phyloP scores from a whole-genome alignment of 768 basidiomycete species.

The Lactifluus subvellereus region DNA sequence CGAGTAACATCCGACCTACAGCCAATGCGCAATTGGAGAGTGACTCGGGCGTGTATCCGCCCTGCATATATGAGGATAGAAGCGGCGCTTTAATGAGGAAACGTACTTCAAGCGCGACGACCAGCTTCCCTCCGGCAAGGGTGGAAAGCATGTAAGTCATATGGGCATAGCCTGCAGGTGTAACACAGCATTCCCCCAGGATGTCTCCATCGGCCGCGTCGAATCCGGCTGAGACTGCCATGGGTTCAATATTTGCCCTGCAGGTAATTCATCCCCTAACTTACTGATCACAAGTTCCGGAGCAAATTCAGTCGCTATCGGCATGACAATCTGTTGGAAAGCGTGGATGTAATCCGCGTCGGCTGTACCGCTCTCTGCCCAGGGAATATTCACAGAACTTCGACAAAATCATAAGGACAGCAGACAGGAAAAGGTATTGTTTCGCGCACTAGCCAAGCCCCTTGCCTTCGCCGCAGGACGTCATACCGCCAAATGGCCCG shows the following conservation, averaged over 20 bases:
- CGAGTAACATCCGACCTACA: constrained; percentile 82
- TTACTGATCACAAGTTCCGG: constrained; percentile 94
- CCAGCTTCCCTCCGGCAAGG: constrained; percentile 81
- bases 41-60: constrained; percentile 90
- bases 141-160: constrained; percentile 97
- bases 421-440: neutral
- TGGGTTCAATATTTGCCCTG: neutral
- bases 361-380: constrained; percentile 82
- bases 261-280: constrained; percentile 28
- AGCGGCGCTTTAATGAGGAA: neutral
- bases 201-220: constrained; percentile 93
- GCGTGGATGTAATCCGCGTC: constrained; percentile 97
- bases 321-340: constrained; percentile 94
- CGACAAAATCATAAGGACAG: constrained; percentile 9
- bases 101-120: constrained; percentile 88
- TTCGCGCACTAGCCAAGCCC: constrained; percentile 79
- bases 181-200: constrained; percentile 85
- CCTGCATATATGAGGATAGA: constrained; percentile 43
- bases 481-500: constrained; percentile 82
- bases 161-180: constrained; percentile 91
- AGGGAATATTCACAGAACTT: constrained; percentile 94
- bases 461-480: constrained; percentile 76
- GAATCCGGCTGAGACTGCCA: constrained; percentile 91
- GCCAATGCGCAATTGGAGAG: constrained; percentile 84
- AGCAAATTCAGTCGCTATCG: constrained; percentile 92